Evolutionary conservation across 306 rosid species (phyloP).

Genomic region (Potentilla sterilis): DNA sequence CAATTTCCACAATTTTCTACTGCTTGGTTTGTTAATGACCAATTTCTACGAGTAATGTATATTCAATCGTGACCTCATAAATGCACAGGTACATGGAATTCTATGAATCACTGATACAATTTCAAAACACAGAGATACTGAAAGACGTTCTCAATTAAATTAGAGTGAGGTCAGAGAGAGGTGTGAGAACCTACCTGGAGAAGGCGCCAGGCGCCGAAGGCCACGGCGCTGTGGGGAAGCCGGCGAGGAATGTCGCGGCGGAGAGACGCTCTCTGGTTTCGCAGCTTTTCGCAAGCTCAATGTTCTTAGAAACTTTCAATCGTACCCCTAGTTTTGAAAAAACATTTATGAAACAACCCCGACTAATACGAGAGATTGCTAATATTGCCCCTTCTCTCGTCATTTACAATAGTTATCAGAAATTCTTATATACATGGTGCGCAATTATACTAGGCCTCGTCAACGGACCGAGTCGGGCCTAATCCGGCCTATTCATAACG

Average conservation of each 20-base stretch:
- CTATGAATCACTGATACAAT: background rate
- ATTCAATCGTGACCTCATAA: slow-evolving; percentile 2
- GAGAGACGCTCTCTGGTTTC: background rate
- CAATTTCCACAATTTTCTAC: background rate
- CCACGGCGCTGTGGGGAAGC: background rate
- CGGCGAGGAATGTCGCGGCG: background rate
- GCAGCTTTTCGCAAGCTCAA: background rate
- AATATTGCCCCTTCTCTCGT: too few species aligned
- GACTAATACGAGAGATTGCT: too few species aligned
- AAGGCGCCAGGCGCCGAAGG: background rate
- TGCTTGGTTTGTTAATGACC: too few species aligned
- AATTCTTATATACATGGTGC: too few species aligned
- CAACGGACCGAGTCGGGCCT: too few species aligned
- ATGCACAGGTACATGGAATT: background rate
- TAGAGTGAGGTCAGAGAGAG: background rate
- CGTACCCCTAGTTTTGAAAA: too few species aligned
- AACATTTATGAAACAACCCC: too few species aligned
- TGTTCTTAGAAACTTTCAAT: too few species aligned
- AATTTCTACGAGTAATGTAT: background rate
- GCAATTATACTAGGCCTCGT: too few species aligned
- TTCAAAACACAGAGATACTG: background rate
- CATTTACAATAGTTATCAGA: too few species aligned
- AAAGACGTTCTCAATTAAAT: background rate
- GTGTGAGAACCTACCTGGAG: background rate
- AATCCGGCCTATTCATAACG: too few species aligned